Percentiles rank a stretch among this genome's conserved stretches.
phyloP scores from a whole-genome alignment of 768 basidiomycete genomes.

The Glaciozyma antarctica region DNA sequence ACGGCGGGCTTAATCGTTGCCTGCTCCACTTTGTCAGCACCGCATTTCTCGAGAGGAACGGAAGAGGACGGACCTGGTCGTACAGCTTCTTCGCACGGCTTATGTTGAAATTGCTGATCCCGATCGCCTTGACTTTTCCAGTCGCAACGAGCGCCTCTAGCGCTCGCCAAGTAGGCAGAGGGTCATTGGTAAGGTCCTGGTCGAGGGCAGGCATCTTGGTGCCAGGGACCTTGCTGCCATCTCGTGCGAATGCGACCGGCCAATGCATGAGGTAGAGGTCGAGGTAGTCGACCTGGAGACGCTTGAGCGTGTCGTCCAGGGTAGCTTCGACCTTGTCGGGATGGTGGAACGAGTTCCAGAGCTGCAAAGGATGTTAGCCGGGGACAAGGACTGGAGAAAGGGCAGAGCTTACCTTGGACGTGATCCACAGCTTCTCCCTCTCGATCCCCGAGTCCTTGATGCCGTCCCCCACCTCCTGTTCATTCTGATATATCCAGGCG shows the following conservation, averaged over 20 bases:
- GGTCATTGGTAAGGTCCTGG: constrained; percentile 34
- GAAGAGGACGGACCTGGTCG: constrained; percentile 4
- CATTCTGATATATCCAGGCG: constrained; percentile 60
- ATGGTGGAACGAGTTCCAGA: constrained; percentile 68
- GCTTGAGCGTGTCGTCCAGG: constrained; percentile 62
- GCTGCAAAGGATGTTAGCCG: constrained; percentile 37
- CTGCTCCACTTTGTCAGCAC: background rate
- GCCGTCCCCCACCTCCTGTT: constrained; percentile 49
- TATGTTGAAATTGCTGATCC: constrained; percentile 64
- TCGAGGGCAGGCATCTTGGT: constrained; percentile 47
- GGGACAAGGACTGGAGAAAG: constrained; percentile 31
- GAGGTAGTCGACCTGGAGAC: constrained; percentile 64
- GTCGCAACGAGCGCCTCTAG: constrained; percentile 60
- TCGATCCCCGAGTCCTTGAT: constrained; percentile 64
- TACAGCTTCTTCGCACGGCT: constrained; percentile 8
- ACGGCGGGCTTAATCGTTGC: constrained; percentile 40
- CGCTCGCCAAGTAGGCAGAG: constrained; percentile 57
- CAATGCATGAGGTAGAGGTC: constrained; percentile 80
- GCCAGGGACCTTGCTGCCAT: constrained; percentile 35
- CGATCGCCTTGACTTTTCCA: constrained; percentile 55
- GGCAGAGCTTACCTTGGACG: constrained; percentile 43
- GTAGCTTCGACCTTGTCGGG: constrained; percentile 59
- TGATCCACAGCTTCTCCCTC: constrained; percentile 61
- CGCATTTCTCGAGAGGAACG: background rate
- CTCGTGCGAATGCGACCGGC: constrained; percentile 64